Evolutionary conservation across 495 filamentous ascomycete genomes (phyloP), one percentile per base, ranked within the genome.

Genomic region (Ramalina intermedia): DNA sequence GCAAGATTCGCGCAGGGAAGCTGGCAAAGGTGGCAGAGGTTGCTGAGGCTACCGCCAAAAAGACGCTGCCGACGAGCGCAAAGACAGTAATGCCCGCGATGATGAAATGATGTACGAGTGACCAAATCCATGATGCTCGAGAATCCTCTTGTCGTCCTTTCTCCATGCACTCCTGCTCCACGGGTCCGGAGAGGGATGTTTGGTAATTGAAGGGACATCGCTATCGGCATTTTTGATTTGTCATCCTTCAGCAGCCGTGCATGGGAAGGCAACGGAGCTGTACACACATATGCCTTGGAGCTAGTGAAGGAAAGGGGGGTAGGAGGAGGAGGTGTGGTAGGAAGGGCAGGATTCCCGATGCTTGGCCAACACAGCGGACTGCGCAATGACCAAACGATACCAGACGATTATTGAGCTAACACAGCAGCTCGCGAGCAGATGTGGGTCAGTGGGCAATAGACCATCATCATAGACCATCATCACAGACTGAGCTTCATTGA

Each of bases 241-340:
- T 62, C 68, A 83, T 90, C 91, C 91, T 96, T 96, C 90, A 96
- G 85, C 84, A 80, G 61, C 67, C 73, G 78, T 75, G 78, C 84
- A 88, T 83, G 67, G 63, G 66, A 67, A 68, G 72, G 76, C 75
- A 76, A 49, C 76, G 76, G 72, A 76, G 87, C 87, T 96, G 91
- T 98, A 98, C 91, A 98, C 91, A 98, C 88, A 85, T 82, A 94
- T 98, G 91, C 91, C 91, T 63, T 73, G 39, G 38, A 41, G 39
- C 39, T 36, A 40, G 52, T 41, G 20, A 14, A n/a, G 38, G 36
- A 49, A 49, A 49, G 7, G 13, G 20, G 14, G 37, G 8, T 45
- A 3, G 6, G 27, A 29, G 1, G 9, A 3, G 27, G 27, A 29
- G 27, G 27, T 29, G 27, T 29, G 27, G 27, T 29, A 3, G 27